These are phyloP conservation scores for Scytalidium lignicola DNA, from an alignment of 2,329 filamentous ascomycete species.

Conservation along the genomic window DNA sequence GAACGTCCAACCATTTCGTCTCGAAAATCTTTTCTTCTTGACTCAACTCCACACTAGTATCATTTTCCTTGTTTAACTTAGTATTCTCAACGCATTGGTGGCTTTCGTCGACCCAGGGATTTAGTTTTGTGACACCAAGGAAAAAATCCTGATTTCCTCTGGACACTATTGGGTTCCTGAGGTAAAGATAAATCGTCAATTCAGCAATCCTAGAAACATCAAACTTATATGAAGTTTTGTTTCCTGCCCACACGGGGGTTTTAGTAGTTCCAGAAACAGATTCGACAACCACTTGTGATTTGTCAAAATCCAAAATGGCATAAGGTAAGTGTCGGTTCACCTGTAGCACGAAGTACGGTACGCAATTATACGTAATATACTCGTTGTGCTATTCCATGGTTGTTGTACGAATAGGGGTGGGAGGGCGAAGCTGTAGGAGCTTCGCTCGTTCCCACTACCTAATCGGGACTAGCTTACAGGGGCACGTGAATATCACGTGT, in stretches of 20 bases:
- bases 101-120: constrained; percentile 72
- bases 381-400: too few species aligned
- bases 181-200: constrained; percentile 67
- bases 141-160: constrained; percentile 74
- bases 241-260: constrained; percentile 64
- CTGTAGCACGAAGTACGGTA: too few species aligned
- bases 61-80: constrained; percentile 77
- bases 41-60: constrained; percentile 51
- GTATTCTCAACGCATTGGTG: constrained; percentile 66
- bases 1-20: constrained; percentile 80
- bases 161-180: constrained; percentile 3
- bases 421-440: too few species aligned
- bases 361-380: too few species aligned
- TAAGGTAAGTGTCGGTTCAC: constrained; percentile 56
- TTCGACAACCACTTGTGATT: constrained; percentile 94
- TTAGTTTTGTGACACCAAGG: constrained; percentile 78
- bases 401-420: too few species aligned
- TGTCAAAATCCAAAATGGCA: constrained; percentile 91
- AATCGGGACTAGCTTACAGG: too few species aligned
- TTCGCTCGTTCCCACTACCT: too few species aligned
- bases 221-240: constrained; percentile 97
- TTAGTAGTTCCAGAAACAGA: constrained; percentile 90
- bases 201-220: constrained; percentile 90
- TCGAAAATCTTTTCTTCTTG: constrained; percentile 60
- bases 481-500: too few species aligned